phyloP scores from a whole-genome alignment of 2,329 filamentous ascomycete species.

The Orbilia oligospora region DNA sequence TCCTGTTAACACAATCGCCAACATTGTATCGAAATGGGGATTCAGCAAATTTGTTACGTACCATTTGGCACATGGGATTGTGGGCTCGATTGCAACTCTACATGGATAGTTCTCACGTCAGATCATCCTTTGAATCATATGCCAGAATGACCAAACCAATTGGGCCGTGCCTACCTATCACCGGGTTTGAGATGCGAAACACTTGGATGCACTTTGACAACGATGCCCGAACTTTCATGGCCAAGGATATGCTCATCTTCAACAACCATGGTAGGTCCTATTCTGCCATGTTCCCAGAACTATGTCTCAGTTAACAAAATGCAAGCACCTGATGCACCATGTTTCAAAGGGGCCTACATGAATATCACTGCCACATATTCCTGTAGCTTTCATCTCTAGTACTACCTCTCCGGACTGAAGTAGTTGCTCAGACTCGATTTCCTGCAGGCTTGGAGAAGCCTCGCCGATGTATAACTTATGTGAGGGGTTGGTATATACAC shows the following conservation, averaged over 20 bases:
- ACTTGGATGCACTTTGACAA: conserved; percentile 76
- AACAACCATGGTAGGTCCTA: conserved; percentile 91
- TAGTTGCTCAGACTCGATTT: conserved; percentile 73
- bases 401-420: conserved; percentile 76
- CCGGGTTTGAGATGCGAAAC: conserved; percentile 84
- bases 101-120: background rate
- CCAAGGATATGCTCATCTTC: conserved; percentile 89
- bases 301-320: conserved; percentile 69
- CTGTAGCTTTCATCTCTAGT: conserved; percentile 90
- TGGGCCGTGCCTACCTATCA: conserved; percentile 69
- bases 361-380: conserved; percentile 85
- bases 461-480: conserved; percentile 92
- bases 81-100: conserved; percentile 92
- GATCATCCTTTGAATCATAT: background rate
- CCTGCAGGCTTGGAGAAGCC: conserved; percentile 81
- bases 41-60: conserved; percentile 10
- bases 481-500: conserved; percentile 92
- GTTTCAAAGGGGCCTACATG: conserved; percentile 29
- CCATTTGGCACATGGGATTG: conserved; percentile 90
- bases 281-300: conserved; percentile 98
- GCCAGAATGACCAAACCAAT: background rate
- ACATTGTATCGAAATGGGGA: background rate
- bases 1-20: conserved; percentile 6
- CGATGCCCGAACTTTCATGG: conserved; percentile 83
- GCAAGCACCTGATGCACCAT: background rate